phyloP scores from a whole-genome alignment of 805 yeast genomes.

The Wilhelminamyces savonicus region DNA sequence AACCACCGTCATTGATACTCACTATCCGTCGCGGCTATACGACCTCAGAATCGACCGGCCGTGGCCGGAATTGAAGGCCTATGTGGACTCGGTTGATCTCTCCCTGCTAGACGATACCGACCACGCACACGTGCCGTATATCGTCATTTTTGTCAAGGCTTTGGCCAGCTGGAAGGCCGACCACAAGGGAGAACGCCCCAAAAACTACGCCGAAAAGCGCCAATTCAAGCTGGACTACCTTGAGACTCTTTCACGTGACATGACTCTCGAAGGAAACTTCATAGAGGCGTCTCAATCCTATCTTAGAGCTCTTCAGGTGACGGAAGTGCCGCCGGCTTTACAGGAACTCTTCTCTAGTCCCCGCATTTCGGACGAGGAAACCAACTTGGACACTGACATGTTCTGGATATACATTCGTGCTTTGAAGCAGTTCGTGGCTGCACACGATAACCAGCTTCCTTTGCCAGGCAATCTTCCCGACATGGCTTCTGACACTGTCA shows the following conservation, averaged over 20 bases:
- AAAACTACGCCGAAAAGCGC: constrained; percentile 33
- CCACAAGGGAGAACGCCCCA: constrained; percentile 26
- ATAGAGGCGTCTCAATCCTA: constrained; percentile 30
- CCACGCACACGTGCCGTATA: constrained; percentile 62
- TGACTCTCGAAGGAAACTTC: constrained; percentile 46
- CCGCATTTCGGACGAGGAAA: constrained; percentile 8
- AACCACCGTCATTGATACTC: constrained; percentile 66
- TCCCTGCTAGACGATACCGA: constrained; percentile 37
- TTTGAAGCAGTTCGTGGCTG: constrained; percentile 40
- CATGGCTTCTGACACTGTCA: constrained; percentile 73
- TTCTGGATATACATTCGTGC: constrained; percentile 66
- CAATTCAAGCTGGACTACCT: constrained; percentile 29
- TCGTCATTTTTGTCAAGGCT: constrained; percentile 54
- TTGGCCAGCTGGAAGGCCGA: constrained; percentile 34
- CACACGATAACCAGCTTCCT: constrained; percentile 45
- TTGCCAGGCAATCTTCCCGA: constrained; percentile 75
- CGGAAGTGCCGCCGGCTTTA: constrained; percentile 26
- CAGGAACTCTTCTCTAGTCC: constrained; percentile 16
- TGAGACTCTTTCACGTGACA: constrained; percentile 34
- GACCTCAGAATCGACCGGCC: constrained; percentile 66
- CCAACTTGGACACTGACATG: constrained; percentile 14
- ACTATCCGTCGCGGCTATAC: constrained; percentile 54
- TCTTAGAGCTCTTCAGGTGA: constrained; percentile 32
- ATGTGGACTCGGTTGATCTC: constrained; percentile 46
- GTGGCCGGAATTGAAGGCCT: constrained; percentile 61